These are phyloP conservation scores for Pyricularia grisea DNA, from an alignment of 2,329 filamentous ascomycete genomes.

Conservation along the genomic window DNA sequence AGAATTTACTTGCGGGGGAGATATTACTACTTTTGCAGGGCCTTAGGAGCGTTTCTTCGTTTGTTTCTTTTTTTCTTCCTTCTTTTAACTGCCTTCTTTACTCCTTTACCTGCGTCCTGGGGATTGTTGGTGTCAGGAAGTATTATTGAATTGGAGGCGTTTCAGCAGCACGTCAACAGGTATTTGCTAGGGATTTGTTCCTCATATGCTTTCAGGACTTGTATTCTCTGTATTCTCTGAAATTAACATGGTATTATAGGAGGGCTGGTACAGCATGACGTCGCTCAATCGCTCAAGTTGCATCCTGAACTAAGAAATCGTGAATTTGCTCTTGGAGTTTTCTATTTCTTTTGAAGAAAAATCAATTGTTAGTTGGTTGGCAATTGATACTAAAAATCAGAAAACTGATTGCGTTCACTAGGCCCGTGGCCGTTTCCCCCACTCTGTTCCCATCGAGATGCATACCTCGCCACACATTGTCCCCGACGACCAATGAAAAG, in stretches of 20 bases:
- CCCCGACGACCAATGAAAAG: not conserved
- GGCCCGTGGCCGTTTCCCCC: too few relatives aligned
- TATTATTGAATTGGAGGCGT: not conserved
- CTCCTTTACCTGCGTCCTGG: not conserved
- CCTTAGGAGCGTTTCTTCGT: not conserved
- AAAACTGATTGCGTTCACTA: not conserved
- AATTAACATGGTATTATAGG: not conserved
- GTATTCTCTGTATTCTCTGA: not conserved
- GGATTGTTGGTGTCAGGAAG: not conserved
- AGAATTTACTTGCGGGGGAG: not conserved
- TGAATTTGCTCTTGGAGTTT: not conserved
- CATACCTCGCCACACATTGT: not conserved
- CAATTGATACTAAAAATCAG: not conserved
- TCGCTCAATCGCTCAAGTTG: not conserved
- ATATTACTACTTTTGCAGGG: not conserved
- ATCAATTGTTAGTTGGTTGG: not conserved
- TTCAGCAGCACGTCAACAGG: constrained; percentile 3
- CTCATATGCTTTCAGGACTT: not conserved
- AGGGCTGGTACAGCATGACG: not conserved
- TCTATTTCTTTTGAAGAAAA: not conserved
- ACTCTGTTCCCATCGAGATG: not conserved
- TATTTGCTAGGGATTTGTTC: not conserved
- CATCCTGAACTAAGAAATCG: not conserved
- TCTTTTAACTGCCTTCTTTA: not conserved
- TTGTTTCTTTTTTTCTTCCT: not conserved